phyloP scores from a whole-genome alignment of 2,329 filamentous ascomycete species.

The Paramyrothecium sp. region DNA sequence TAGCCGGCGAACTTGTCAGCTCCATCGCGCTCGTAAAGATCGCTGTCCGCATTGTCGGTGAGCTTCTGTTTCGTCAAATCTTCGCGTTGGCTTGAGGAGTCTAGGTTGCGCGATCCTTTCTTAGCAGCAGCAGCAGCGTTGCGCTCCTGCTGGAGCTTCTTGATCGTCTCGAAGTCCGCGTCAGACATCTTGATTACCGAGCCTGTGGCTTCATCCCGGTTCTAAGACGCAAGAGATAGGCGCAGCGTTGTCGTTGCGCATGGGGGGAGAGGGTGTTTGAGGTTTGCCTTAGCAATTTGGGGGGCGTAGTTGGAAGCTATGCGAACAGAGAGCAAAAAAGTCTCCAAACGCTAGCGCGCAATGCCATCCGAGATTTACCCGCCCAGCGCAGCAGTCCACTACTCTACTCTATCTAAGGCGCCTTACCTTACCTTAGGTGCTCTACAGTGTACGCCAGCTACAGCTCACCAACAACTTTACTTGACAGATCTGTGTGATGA shows the following conservation, averaged over 20 bases:
- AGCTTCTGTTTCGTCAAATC: conserved; percentile 91
- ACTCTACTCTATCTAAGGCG: no score
- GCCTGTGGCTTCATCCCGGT: conserved; percentile 39
- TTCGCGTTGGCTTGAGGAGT: conserved; percentile 76
- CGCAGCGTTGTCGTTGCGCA: conserved; percentile 33
- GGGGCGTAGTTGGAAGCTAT: conserved; percentile 22
- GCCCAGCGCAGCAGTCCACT: conserved; percentile 8
- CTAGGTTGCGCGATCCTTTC: conserved; percentile 79
- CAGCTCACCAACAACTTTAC: no score
- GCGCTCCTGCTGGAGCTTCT: conserved; percentile 88
- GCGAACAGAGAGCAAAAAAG: conserved; percentile 29
- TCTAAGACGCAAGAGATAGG: conserved; percentile 34
- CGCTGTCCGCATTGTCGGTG: conserved; percentile 83
- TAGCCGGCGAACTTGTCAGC: conserved; percentile 85
- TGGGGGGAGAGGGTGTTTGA: conserved; percentile 26
- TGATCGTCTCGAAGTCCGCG: conserved; percentile 85
- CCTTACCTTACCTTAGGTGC: no score
- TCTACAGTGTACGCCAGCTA: no score
- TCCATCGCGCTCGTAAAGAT: conserved; percentile 78
- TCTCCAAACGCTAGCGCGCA: conserved; percentile 8
- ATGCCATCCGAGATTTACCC: conserved; percentile 30
- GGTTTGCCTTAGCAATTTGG: conserved; percentile 22
- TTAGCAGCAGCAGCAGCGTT: conserved; percentile 76
- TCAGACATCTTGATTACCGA: conserved; percentile 58
- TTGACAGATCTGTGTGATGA: no score